phyloP scores from a whole-genome alignment of 345 rosid species.

The Hibiscus syriacus region DNA sequence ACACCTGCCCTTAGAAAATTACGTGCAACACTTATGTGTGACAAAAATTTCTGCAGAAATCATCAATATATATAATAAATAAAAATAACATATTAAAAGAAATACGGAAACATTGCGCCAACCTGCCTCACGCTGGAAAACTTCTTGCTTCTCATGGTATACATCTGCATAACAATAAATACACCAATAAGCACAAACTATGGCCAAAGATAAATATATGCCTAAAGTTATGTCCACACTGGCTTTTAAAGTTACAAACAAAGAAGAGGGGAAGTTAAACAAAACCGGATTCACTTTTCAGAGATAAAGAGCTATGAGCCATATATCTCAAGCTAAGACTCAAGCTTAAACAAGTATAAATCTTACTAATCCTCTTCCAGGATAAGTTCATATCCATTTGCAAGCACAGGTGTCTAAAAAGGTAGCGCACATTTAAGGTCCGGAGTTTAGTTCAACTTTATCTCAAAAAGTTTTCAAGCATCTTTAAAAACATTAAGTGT shows the following conservation, averaged over 20 bases:
- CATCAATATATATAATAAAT: not conserved
- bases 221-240: not conserved
- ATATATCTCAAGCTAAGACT: not conserved
- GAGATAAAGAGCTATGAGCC: not conserved
- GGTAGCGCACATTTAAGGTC: not conserved
- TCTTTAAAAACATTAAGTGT: not conserved
- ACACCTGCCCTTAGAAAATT: not conserved
- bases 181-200: conserved; percentile 11
- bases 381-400: not conserved
- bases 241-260: not conserved
- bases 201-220: not conserved
- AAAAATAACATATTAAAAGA: not conserved
- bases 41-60: not conserved
- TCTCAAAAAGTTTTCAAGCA: not conserved
- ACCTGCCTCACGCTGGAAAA: conserved; percentile 90
- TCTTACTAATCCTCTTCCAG: not conserved
- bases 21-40: not conserved
- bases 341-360: not conserved
- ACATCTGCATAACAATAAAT: conserved; percentile 48
- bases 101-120: conserved; percentile 17
- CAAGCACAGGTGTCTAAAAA: not conserved
- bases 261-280: conserved; percentile 4
- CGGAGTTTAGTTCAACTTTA: not conserved
- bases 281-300: conserved; percentile 7
- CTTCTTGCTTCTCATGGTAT: conserved; percentile 74